phyloP scores from a whole-genome alignment of 306 rosid species.

The Cucumis hystrix region DNA sequence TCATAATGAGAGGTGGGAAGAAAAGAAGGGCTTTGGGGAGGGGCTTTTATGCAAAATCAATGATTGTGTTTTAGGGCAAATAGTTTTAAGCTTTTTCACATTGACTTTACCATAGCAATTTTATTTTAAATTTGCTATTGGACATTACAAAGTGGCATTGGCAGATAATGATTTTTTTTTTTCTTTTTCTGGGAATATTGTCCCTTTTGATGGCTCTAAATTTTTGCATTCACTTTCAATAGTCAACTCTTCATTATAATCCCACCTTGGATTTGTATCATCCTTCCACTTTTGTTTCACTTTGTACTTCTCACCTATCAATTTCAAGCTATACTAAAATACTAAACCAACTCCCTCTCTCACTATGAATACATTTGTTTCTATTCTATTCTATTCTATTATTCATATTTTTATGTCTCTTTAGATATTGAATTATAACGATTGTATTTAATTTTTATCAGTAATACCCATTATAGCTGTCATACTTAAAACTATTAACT shows the following conservation, averaged over 20 bases:
- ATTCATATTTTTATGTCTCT: too few relatives aligned
- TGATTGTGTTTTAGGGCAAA: background rate
- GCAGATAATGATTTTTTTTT: background rate
- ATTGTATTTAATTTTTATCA: too few relatives aligned
- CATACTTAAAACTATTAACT: too few relatives aligned
- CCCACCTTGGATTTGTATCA: background rate
- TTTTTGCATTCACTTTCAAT: constrained; percentile 1
- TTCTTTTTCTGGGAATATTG: background rate
- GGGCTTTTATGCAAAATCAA: background rate
- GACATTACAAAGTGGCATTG: background rate
- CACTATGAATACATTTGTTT: background rate
- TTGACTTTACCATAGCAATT: background rate
- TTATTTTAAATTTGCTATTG: background rate
- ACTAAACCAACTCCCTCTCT: background rate
- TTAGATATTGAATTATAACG: too few relatives aligned
- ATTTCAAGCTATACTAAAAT: background rate
- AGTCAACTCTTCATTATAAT: background rate
- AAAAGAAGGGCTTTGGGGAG: background rate
- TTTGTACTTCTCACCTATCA: background rate
- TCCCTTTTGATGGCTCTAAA: background rate
- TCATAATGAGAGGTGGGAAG: background rate
- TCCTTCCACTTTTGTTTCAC: background rate
- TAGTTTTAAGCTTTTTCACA: background rate
- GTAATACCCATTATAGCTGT: too few relatives aligned
- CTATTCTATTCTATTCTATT: too few relatives aligned